These are phyloP conservation scores for Dicorynia guianensis DNA, from an alignment of 306 rosid species.

Conservation along the genomic window DNA sequence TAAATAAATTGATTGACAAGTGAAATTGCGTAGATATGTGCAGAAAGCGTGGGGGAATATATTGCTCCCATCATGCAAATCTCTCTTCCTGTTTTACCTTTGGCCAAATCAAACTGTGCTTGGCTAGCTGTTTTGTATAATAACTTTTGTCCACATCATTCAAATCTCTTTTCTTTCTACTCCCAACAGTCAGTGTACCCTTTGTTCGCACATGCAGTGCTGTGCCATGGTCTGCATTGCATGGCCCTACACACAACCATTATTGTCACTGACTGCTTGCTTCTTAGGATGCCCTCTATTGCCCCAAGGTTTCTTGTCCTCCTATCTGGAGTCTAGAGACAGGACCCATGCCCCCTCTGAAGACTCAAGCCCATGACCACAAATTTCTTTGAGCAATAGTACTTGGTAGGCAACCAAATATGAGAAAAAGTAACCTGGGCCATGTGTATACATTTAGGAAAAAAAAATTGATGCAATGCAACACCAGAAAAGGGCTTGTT, in stretches of 20 bases:
- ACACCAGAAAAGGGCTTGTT: slow-evolving; percentile 35
- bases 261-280: slow-evolving; percentile 55
- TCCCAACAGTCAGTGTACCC: slow-evolving; percentile 53
- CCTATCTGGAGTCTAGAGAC: slow-evolving; percentile 39
- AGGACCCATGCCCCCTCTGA: slow-evolving; percentile 44
- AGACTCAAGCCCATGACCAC: slow-evolving; percentile 38
- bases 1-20: slow-evolving; percentile 42
- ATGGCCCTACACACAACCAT: slow-evolving; percentile 55
- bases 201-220: slow-evolving; percentile 63
- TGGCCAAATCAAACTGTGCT: slow-evolving; percentile 38
- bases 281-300: slow-evolving; percentile 56
- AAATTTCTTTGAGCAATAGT: slow-evolving; percentile 30
- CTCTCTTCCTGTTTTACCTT: slow-evolving; percentile 36
- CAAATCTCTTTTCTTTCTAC: neutral
- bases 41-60: slow-evolving; percentile 49
- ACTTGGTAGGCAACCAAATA: slow-evolving; percentile 36
- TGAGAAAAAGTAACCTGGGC: slow-evolving; percentile 28
- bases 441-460: slow-evolving; percentile 41
- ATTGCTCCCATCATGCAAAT: slow-evolving; percentile 53
- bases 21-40: slow-evolving; percentile 30
- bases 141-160: neutral
- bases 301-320: slow-evolving; percentile 58
- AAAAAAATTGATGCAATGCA: slow-evolving; percentile 29
- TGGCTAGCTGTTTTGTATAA: slow-evolving; percentile 18
- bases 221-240: slow-evolving; percentile 38